phyloP scores from a whole-genome alignment of 345 rosid species.

The Lagerstroemia speciosa region DNA sequence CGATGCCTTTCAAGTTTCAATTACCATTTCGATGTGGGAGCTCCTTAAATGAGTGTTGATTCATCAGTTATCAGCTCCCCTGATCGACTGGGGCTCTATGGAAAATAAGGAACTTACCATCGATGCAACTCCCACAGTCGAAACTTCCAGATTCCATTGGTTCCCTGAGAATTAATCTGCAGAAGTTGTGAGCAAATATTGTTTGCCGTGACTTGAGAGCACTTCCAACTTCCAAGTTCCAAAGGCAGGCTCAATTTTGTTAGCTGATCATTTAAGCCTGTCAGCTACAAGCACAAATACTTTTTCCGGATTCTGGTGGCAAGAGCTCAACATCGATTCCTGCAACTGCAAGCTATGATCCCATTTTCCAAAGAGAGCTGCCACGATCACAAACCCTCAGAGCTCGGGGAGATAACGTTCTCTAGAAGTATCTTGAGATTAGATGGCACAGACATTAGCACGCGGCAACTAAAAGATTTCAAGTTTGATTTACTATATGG shows the following conservation, averaged over 20 bases:
- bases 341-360: too few relatives aligned
- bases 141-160: constrained; percentile 1
- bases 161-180: background rate
- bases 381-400: too few relatives aligned
- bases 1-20: too few relatives aligned
- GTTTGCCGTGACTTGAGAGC: background rate
- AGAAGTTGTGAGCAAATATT: background rate
- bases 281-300: background rate
- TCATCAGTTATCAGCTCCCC: too few relatives aligned
- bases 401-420: too few relatives aligned
- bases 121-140: background rate
- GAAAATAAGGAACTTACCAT: constrained; percentile 2
- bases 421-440: too few relatives aligned
- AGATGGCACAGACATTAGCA: too few relatives aligned
- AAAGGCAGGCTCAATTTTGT: background rate
- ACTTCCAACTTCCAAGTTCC: background rate
- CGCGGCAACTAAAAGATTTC: too few relatives aligned
- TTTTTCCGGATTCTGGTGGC: background rate
- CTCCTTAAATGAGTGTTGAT: too few relatives aligned
- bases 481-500: too few relatives aligned
- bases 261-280: too few relatives aligned
- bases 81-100: background rate
- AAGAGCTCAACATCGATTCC: background rate
- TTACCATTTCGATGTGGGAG: too few relatives aligned
- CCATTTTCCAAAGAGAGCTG: background rate